These are phyloP conservation scores for Acanthamoeba castellanii DNA, from an alignment of 208 protist genomes.

Conservation along the genomic window DNA sequence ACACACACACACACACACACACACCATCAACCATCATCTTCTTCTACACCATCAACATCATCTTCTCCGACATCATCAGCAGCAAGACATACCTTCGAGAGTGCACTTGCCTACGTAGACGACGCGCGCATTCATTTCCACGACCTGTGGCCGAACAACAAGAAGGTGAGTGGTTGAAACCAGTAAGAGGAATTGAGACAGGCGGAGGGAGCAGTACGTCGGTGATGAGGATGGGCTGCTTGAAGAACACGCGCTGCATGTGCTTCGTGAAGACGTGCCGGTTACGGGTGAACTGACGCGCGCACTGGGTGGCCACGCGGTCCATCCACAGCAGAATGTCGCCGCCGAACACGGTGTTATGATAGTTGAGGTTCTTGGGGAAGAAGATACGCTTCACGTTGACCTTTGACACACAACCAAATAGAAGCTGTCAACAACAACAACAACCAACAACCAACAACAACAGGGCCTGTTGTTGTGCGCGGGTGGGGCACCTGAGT, in stretches of 20 bases:
- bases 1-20: too few relatives aligned
- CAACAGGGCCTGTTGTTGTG: too few relatives aligned
- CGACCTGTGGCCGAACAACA: neutral
- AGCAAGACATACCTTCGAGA: conserved; percentile 33
- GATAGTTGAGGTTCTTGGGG: conserved; percentile 63
- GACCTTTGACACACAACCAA: neutral
- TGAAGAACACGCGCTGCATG: conserved; percentile 63
- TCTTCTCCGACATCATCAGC: neutral
- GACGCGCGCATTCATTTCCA: conserved; percentile 15
- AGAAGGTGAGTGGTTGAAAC: neutral
- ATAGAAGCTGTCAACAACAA: neutral
- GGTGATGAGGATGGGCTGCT: conserved; percentile 57
- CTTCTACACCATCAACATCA: neutral
- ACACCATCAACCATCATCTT: too few relatives aligned
- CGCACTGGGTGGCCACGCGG: conserved; percentile 59
- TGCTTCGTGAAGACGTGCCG: conserved; percentile 59
- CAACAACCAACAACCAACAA: neutral
- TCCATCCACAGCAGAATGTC: conserved; percentile 64
- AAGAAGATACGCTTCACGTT: conserved; percentile 60
- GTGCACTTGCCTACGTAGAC: conserved; percentile 68
- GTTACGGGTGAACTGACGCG: conserved; percentile 50
- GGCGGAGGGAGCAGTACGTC: neutral
- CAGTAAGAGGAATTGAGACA: neutral
- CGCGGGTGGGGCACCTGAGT: too few relatives aligned
- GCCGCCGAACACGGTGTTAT: conserved; percentile 60